Evolutionary conservation across 1,284 basidiomycete species (phyloP).

Genomic region (Coriolopsis trogii): DNA sequence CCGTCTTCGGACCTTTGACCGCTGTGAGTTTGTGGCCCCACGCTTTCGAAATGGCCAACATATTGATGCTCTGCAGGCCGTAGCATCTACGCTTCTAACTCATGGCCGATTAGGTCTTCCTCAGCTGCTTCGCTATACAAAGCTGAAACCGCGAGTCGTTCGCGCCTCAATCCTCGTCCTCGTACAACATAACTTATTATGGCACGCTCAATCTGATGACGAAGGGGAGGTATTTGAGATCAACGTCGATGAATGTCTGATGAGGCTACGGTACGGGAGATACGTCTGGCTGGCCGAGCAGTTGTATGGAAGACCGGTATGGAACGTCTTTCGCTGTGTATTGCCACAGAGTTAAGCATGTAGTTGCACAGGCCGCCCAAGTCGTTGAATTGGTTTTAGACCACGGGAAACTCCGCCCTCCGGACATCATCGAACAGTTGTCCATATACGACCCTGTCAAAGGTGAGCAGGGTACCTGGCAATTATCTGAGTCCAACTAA

Average conservation of each 20-base stretch:
- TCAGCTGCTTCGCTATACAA: slow-evolving; percentile 70
- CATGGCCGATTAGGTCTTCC: slow-evolving; percentile 81
- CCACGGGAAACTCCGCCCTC: slow-evolving; percentile 84
- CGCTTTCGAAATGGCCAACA: not conserved
- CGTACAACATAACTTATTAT: slow-evolving; percentile 91
- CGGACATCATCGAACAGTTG: slow-evolving; percentile 66
- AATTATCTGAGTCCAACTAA: not conserved
- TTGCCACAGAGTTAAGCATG: not conserved
- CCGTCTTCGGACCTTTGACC: slow-evolving; percentile 80
- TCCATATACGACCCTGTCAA: slow-evolving; percentile 54
- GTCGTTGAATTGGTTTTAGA: slow-evolving; percentile 79
- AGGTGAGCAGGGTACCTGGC: slow-evolving; percentile 43
- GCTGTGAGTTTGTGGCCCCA: slow-evolving; percentile 52
- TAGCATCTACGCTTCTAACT: slow-evolving; percentile 82
- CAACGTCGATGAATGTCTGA: slow-evolving; percentile 79
- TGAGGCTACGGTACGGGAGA: slow-evolving; percentile 77
- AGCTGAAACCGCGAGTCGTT: slow-evolving; percentile 67
- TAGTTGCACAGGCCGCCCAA: slow-evolving; percentile 59
- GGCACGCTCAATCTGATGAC: slow-evolving; percentile 77
- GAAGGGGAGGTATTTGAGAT: slow-evolving; percentile 80
- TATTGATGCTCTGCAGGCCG: slow-evolving; percentile 54
- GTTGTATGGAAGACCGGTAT: slow-evolving; percentile 69
- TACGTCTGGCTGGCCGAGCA: slow-evolving; percentile 77
- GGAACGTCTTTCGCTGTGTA: not conserved
- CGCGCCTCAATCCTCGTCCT: slow-evolving; percentile 82